These are phyloP conservation scores for Calycina marina DNA, from an alignment of 2,329 filamentous ascomycete species.

Conservation along the genomic window DNA sequence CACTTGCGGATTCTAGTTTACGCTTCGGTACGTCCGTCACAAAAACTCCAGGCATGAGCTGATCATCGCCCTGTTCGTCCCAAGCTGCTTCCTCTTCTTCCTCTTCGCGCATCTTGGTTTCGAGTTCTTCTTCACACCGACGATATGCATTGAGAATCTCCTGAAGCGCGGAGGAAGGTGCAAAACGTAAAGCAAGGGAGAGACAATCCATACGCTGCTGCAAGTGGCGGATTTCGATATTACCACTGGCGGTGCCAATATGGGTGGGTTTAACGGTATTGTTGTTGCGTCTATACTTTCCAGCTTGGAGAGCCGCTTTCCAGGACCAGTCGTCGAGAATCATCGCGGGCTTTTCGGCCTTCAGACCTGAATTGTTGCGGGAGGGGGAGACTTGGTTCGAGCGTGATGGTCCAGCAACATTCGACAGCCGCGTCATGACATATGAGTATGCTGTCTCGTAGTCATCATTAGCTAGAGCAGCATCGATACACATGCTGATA, in stretches of 20 bases:
- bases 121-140: constrained; percentile 65
- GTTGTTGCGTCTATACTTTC: constrained; percentile 49
- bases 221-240: constrained; percentile 52
- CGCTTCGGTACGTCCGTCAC: constrained; percentile 21
- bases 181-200: constrained; percentile 58
- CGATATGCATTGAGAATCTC: constrained; percentile 65
- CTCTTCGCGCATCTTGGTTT: constrained; percentile 49
- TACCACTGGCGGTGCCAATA: constrained; percentile 42
- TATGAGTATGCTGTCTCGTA: constrained; percentile 83
- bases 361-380: constrained; percentile 11
- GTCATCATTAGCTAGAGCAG: constrained; percentile 60
- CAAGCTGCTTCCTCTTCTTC: constrained; percentile 54
- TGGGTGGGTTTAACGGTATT: constrained; percentile 41
- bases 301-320: constrained; percentile 66
- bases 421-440: constrained; percentile 53
- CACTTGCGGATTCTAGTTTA: constrained; percentile 13
- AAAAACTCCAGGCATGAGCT: constrained; percentile 42
- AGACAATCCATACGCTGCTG: constrained; percentile 74
- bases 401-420: constrained; percentile 21
- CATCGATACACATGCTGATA: constrained; percentile 67
- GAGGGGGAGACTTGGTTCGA: constrained; percentile 11
- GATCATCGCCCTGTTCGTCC: constrained; percentile 48
- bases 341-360: constrained; percentile 13
- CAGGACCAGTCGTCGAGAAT: constrained; percentile 54
- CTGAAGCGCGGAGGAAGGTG: constrained; percentile 53